Conservation (phyloP, 306 rosid genomes). For the Betula pendula region DNA sequence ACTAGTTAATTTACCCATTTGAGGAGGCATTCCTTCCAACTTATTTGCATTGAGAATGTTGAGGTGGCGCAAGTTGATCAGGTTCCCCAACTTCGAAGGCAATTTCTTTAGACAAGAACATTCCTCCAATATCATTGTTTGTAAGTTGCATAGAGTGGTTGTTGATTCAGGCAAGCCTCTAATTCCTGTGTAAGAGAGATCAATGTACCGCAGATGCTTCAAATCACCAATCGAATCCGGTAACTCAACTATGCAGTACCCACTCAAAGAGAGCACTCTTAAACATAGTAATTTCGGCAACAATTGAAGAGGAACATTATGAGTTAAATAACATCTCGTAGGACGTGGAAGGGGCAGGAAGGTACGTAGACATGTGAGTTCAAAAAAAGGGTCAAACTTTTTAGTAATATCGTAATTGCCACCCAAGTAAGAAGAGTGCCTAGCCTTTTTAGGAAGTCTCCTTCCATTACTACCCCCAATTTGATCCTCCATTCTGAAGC, state of each 20-base stretch:
- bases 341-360: not conserved
- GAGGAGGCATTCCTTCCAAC: too few species aligned
- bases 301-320: not conserved
- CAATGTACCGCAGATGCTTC: not conserved
- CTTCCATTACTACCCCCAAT: not conserved
- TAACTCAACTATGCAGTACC: not conserved
- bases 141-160: slow-evolving; percentile 13
- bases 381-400: not conserved
- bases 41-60: too few species aligned
- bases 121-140: not conserved
- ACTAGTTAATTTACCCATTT: not conserved
- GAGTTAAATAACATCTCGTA: not conserved
- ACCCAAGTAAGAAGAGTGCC: slow-evolving; percentile 13
- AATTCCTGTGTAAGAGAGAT: not conserved
- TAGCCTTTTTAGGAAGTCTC: not conserved
- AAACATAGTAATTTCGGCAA: not conserved
- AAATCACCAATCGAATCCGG: not conserved
- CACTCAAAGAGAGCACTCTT: not conserved
- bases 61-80: too few species aligned
- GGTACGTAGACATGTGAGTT: slow-evolving; percentile 1
- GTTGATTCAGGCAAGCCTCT: not conserved
- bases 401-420: not conserved
- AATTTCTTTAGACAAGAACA: not conserved
- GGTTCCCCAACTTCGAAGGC: not conserved
- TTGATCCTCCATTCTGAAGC: not conserved